Evolutionary conservation across 371 early-diverging fungal genomes (phyloP).

Genomic region (Mucor velutinosus): DNA sequence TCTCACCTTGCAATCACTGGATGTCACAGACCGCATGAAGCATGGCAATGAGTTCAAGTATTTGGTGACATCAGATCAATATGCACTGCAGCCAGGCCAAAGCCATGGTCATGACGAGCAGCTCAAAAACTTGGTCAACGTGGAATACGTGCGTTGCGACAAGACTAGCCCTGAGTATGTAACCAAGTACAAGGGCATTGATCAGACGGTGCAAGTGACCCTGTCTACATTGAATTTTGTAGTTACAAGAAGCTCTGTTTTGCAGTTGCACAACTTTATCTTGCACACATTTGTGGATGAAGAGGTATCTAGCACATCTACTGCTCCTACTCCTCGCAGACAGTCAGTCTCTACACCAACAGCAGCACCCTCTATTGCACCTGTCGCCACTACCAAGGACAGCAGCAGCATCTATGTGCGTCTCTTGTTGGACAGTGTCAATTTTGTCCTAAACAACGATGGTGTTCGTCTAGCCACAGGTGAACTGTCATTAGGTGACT

Average conservation of each 20-base stretch:
- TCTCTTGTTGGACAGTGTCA: conserved; percentile 78
- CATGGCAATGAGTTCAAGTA: conserved; percentile 69
- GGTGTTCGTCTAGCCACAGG: conserved; percentile 79
- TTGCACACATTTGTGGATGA: conserved; percentile 79
- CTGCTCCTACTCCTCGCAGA: not conserved
- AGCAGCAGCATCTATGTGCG: conserved; percentile 59
- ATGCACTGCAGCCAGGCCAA: conserved; percentile 22
- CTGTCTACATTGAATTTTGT: conserved; percentile 84
- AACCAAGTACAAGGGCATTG: conserved; percentile 74
- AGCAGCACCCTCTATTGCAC: not conserved
- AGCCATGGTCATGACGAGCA: conserved; percentile 21
- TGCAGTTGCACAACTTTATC: conserved; percentile 85
- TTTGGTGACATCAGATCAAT: conserved; percentile 63
- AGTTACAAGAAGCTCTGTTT: conserved; percentile 83
- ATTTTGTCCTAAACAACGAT: conserved; percentile 85
- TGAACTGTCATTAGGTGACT: conserved; percentile 72
- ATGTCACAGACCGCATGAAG: conserved; percentile 76
- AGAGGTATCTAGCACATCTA: conserved; percentile 1
- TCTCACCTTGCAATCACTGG: conserved; percentile 74
- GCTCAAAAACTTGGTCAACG: conserved; percentile 64
- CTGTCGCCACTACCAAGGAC: not conserved
- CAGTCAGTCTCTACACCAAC: not conserved
- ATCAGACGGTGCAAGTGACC: conserved; percentile 81
- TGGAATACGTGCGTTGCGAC: conserved; percentile 77
- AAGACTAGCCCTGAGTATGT: conserved; percentile 77